Percentiles rank a stretch among this genome's conserved stretches.
These are phyloP conservation scores for Stromatinia cepivora DNA, from an alignment of 2,329 filamentous ascomycete genomes.

Conservation along the genomic window DNA sequence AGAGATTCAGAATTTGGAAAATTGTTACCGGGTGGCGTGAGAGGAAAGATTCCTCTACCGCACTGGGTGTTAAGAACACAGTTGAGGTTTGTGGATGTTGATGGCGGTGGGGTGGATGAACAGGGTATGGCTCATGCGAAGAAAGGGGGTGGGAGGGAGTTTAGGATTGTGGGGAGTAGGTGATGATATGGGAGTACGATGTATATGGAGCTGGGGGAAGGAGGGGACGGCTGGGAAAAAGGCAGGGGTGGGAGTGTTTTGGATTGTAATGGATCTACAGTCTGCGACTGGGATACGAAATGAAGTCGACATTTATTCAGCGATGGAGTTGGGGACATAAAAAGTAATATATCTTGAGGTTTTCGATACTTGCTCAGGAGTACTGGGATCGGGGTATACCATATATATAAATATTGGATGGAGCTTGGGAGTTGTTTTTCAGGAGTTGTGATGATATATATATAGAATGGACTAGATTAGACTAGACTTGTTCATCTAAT, in stretches of 20 bases:
- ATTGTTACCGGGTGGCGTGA: neutral
- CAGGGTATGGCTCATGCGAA: conserved; percentile 63
- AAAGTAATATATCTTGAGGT: neutral
- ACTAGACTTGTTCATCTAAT: too few species aligned
- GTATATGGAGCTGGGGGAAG: conserved; percentile 58
- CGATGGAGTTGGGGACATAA: neutral
- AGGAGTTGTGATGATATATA: neutral
- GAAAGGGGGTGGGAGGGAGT: conserved; percentile 52
- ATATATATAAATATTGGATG: neutral
- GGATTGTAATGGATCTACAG: neutral
- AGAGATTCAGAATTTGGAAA: conserved; percentile 20
- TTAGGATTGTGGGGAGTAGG: conserved; percentile 58
- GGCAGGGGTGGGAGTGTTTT: neutral
- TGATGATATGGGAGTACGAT: conserved; percentile 51
- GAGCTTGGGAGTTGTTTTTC: neutral
- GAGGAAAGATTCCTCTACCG: conserved; percentile 8
- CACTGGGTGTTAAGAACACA: neutral
- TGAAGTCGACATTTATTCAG: neutral
- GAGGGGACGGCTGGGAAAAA: conserved; percentile 30
- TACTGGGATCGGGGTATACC: neutral
- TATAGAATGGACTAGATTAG: too few species aligned
- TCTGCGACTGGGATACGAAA: neutral
- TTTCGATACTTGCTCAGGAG: neutral
- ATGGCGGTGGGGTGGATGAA: conserved; percentile 56
- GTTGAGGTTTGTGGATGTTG: conserved; percentile 14